These are phyloP conservation scores for Komagataella ulmi DNA, from an alignment of 805 yeast species.

Conservation along the genomic window DNA sequence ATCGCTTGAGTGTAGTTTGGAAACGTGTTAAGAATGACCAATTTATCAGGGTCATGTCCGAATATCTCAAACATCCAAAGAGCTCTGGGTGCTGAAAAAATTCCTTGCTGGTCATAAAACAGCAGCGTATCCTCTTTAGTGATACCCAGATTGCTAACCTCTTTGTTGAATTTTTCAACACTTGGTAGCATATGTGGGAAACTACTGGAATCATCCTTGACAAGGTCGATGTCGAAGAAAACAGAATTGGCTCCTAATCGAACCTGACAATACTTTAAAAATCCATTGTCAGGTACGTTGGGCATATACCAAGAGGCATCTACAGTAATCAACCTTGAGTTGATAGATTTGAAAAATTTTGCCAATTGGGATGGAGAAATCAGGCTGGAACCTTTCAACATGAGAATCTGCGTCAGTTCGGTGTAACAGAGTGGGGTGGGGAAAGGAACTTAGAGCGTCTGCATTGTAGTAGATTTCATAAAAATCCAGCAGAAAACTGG, in stretches of 20 bases:
- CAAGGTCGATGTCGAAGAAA: conserved; percentile 66
- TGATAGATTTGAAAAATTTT: conserved; percentile 5
- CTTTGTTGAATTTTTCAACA: conserved; percentile 35
- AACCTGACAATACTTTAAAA: conserved; percentile 39
- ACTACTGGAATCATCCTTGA: conserved; percentile 42
- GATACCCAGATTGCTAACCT: conserved; percentile 45
- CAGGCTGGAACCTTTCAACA: neutral
- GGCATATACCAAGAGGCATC: conserved; percentile 96
- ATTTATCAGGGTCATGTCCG: conserved; percentile 46
- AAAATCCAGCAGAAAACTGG: neutral
- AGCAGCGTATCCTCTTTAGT: conserved; percentile 45
- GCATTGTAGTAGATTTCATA: no score
- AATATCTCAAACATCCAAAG: conserved; percentile 81
- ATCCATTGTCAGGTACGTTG: conserved; percentile 45
- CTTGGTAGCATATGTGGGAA: conserved; percentile 91
- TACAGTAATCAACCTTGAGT: conserved; percentile 31
- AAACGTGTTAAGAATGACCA: conserved; percentile 61
- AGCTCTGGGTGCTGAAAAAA: conserved; percentile 81
- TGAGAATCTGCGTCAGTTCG: no score
- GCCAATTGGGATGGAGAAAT: conserved; percentile 13
- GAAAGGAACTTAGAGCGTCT: no score
- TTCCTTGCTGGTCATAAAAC: conserved; percentile 75
- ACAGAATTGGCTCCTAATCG: conserved; percentile 51
- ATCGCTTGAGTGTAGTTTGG: conserved; percentile 16
- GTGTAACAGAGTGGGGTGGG: no score